Conservation (phyloP, 2,329 filamentous ascomycete genomes). For the Raffaelea ambrosiae region DNA sequence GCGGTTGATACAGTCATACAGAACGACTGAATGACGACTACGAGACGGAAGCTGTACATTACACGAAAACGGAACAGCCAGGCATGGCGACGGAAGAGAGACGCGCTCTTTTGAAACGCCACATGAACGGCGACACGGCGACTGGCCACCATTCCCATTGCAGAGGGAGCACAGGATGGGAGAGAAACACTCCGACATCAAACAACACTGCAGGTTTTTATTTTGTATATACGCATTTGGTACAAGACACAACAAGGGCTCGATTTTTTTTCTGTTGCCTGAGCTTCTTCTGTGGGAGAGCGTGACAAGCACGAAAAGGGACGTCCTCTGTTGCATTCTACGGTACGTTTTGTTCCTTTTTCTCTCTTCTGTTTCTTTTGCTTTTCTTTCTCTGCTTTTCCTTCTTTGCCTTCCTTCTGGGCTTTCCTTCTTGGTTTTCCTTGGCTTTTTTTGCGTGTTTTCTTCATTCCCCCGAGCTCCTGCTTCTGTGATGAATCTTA, state of each 20-base stretch:
- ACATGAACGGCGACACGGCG: background rate
- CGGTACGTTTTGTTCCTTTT: constrained; percentile 1
- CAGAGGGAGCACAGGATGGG: background rate
- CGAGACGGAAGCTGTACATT: background rate
- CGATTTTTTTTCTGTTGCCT: background rate
- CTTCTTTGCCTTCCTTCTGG: background rate
- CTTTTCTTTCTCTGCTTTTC: background rate
- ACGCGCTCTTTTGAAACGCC: background rate
- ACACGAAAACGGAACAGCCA: background rate
- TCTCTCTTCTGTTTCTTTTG: background rate
- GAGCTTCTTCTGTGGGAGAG: too few species aligned
- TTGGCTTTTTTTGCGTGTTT: background rate
- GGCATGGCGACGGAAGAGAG: background rate
- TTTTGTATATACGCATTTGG: constrained; percentile 7
- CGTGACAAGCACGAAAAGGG: background rate
- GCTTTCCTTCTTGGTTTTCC: background rate
- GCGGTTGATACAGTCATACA: too few species aligned
- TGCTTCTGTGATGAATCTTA: constrained; percentile 10
- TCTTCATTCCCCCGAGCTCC: background rate
- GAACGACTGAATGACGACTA: background rate
- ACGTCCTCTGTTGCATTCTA: background rate
- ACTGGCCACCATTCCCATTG: too few species aligned
- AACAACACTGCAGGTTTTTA: too few species aligned
- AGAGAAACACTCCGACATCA: background rate
- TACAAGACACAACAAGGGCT: background rate